Base-by-base conservation (phyloP, 2,329 filamentous ascomycete species). In the Fusarium oxysporum region DNA sequence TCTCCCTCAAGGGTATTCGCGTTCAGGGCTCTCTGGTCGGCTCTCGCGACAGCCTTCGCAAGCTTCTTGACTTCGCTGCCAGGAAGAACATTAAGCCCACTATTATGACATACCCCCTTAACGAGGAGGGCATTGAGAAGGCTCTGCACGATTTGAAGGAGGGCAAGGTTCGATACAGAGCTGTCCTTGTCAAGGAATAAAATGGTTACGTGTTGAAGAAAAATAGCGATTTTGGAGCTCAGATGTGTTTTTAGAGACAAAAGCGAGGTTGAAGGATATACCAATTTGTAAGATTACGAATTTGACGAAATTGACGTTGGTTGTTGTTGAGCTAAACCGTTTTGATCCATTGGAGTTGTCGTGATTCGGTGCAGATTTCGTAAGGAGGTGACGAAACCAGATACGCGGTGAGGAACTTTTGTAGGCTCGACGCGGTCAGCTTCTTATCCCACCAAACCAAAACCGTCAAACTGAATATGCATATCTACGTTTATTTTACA, bases 81-180 rank as follows among this genome's bases (percentile, higher is more conserved):
- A 62, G 72, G 21, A 73, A 80, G 70, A 64, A 71, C 25, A 74
- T 81, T 40, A 78, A 69, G 45, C 76, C 79, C 3, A 74, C 75
- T 9, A 70, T 78, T 35, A 77, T 80, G 68, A 75, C 67, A n/a
- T 79, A 76, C 28, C 68, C 78, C 6, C 71, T 81, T 40, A 76
- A 69, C 14, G 79, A 80, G 53, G 76, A 76, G 21, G 81, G 82
- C 10, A 79, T 83, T 30, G 63, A 71, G 28, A 76, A 80, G 37
- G 81, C 82, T 8, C 78, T 83, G 61, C 73, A 79, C 3, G 81
- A 78, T 59, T 56, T 83, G 32, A 78, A 80, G 33, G 66, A 80
- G 11, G 81, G 82, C 6, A 74, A 81, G 40, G 71, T 83, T 17
- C 59, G 74, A 38, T 78, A 78, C 55, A 65, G 77, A 38, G 77